Evolutionary conservation across 139 green algal genomes (phyloP).

Genomic region (Pleodorina starrii): DNA sequence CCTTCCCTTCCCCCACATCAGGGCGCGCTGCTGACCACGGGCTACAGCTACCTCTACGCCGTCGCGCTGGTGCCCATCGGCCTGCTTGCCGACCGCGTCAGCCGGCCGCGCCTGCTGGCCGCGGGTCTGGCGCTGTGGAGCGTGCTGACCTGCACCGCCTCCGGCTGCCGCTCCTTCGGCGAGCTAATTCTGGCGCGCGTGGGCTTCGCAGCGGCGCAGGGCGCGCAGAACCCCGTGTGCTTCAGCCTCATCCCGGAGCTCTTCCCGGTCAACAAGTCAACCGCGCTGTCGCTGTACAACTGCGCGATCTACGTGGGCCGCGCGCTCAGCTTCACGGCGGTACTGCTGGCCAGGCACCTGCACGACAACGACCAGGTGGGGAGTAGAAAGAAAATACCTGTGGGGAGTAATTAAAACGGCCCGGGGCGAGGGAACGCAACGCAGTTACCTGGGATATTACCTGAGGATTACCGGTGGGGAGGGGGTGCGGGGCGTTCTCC

Average conservation of each 20-base stretch:
- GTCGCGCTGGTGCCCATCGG: constrained; percentile 86
- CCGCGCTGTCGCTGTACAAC: constrained; percentile 91
- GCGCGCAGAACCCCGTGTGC: constrained; percentile 90
- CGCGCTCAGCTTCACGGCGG: constrained; percentile 82
- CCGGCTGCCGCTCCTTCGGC: constrained; percentile 63
- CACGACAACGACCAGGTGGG: constrained; percentile 53
- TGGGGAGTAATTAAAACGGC: no score
- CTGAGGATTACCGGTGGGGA: no score
- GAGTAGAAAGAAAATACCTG: no score
- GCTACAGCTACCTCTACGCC: constrained; percentile 84
- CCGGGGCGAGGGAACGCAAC: no score
- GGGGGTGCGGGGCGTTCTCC: no score
- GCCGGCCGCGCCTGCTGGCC: constrained; percentile 82
- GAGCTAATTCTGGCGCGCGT: constrained; percentile 81
- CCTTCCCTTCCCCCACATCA: background rate
- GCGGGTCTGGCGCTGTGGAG: constrained; percentile 79
- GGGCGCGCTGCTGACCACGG: constrained; percentile 68
- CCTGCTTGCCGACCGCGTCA: constrained; percentile 82
- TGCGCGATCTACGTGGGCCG: constrained; percentile 90
- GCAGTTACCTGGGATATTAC: no score
- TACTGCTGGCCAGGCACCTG: constrained; percentile 61
- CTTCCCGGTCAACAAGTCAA: constrained; percentile 86
- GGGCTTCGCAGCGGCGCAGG: constrained; percentile 86
- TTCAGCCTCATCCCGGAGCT: constrained; percentile 89
- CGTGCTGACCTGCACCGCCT: constrained; percentile 76